These are phyloP conservation scores for Syzygium oleosum DNA, from an alignment of 345 rosid species.

Conservation along the genomic window DNA sequence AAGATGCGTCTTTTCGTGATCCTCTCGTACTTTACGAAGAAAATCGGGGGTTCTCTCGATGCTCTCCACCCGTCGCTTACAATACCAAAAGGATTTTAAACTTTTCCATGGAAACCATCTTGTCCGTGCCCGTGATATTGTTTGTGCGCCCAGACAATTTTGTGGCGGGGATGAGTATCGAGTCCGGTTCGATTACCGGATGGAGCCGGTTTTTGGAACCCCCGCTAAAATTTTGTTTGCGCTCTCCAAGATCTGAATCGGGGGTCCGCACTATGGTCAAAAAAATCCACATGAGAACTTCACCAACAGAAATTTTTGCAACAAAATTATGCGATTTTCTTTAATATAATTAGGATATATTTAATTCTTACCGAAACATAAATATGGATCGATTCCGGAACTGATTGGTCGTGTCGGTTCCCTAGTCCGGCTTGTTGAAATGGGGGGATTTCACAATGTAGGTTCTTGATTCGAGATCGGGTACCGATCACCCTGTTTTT, in stretches of 20 bases:
- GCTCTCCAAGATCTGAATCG: background rate
- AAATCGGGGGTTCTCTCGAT: no score
- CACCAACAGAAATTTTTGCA: background rate
- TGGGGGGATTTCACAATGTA: accelerated
- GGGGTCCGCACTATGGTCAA: background rate
- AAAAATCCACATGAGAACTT: background rate
- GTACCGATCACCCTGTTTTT: background rate
- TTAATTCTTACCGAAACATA: background rate
- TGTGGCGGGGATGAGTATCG: accelerated
- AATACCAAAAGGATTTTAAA: no score
- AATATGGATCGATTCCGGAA: accelerated
- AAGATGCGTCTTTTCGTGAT: no score
- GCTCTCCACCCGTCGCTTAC: no score
- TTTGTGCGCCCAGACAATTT: background rate
- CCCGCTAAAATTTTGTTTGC: background rate
- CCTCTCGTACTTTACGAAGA: no score
- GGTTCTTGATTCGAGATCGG: background rate
- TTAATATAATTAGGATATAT: background rate
- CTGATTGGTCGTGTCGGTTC: background rate
- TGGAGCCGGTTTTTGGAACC: background rate
- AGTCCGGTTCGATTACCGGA: background rate
- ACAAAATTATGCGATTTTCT: background rate
- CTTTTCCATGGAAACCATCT: no score
- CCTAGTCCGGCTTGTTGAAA: background rate
- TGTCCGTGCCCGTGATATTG: background rate